phyloP scores from a whole-genome alignment of 225 moss, liverwort and hornwort species.

The Physcomitrium patens region DNA sequence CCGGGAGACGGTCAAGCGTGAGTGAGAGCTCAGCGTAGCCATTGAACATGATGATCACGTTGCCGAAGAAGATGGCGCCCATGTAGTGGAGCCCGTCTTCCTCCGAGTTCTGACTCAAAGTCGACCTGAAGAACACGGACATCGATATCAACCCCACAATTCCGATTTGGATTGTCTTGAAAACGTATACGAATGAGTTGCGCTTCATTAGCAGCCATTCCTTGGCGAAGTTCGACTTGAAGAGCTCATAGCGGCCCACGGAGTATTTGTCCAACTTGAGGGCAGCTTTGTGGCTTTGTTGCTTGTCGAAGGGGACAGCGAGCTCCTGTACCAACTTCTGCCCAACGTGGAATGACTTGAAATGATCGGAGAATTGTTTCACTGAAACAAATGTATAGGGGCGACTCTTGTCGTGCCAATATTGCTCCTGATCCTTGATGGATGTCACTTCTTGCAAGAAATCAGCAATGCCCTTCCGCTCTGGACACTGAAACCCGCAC shows the following conservation, averaged over 20 bases:
- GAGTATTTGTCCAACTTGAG: constrained; percentile 26
- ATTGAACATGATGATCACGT: constrained; percentile 33
- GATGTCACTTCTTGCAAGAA: constrained; percentile 32
- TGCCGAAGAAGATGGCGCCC: constrained; percentile 31
- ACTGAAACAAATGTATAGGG: constrained; percentile 23
- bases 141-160: constrained; percentile 26
- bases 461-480: constrained; percentile 29
- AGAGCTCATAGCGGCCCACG: constrained; percentile 24
- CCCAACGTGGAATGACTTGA: constrained; percentile 29
- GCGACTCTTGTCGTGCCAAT: constrained; percentile 24
- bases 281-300: constrained; percentile 26
- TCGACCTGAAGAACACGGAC: constrained; percentile 31
- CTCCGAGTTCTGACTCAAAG: constrained; percentile 20
- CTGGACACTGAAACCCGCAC: constrained; percentile 29
- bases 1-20: constrained; percentile 26
- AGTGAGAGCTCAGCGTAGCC: constrained; percentile 35
- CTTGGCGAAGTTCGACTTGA: constrained; percentile 33
- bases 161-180: constrained; percentile 31
- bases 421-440: constrained; percentile 33
- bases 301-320: constrained; percentile 21
- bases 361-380: constrained; percentile 27
- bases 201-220: constrained; percentile 36
- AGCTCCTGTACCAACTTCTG: constrained; percentile 24
- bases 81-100: constrained; percentile 24
- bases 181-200: constrained; percentile 32